A percentile compares a stretch with the other conserved stretches of the same genome.
These are phyloP conservation scores for Cyclospora cayetanensis DNA, from an alignment of 169 alveolate species.

Conservation along the genomic window DNA sequence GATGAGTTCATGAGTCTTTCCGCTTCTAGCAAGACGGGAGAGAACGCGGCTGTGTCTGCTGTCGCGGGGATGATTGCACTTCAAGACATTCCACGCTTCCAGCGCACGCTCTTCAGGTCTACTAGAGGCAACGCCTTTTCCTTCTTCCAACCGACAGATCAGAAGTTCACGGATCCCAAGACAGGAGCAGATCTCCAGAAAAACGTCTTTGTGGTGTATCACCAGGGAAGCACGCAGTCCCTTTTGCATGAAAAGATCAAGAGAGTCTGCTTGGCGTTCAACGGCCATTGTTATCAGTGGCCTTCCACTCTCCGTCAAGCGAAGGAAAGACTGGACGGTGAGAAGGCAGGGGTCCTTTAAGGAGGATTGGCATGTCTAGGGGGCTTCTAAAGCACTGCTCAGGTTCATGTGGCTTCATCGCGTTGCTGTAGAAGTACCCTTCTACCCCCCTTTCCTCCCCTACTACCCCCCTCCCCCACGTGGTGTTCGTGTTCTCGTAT, in stretches of 20 bases:
- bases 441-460: neutral
- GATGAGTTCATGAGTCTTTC: neutral
- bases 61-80: constrained; percentile 94
- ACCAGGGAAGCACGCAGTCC: constrained; percentile 88
- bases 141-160: constrained; percentile 89
- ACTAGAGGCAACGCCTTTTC: constrained; percentile 97
- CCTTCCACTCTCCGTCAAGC: constrained; percentile 75
- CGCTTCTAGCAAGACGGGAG: neutral
- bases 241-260: constrained; percentile 90
- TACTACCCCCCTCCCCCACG: too few relatives aligned
- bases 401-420: neutral
- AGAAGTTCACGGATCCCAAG: constrained; percentile 78
- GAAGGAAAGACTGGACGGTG: constrained; percentile 9
- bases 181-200: constrained; percentile 79
- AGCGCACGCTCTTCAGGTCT: constrained; percentile 95
- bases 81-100: constrained; percentile 80
- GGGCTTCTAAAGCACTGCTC: neutral
- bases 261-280: constrained; percentile 93
- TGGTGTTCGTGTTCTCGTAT: too few relatives aligned
- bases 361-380: neutral
- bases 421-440: neutral
- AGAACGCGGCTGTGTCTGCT: constrained; percentile 83
- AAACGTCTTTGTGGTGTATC: constrained; percentile 94
- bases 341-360: neutral
- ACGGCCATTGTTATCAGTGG: constrained; percentile 90